Evolutionary conservation across 257 asterid species (phyloP).

Genomic region (Agastache rugosa): DNA sequence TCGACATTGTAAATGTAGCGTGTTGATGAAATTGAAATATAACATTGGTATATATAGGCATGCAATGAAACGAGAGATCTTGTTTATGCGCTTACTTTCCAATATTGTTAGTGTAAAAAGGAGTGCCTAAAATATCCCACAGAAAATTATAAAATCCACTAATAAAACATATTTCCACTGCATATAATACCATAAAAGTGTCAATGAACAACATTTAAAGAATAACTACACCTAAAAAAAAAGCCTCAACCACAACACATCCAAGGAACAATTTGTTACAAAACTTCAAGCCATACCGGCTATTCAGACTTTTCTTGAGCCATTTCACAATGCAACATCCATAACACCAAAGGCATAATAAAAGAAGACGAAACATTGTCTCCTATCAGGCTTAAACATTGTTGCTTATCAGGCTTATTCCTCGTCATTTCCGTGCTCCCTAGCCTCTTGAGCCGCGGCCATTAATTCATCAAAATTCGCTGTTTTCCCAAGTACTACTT

Average conservation of each 20-base stretch:
- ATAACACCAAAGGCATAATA: not conserved
- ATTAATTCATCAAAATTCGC: conserved; percentile 72
- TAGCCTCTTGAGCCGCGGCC: conserved; percentile 59
- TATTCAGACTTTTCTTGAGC: conserved; percentile 16
- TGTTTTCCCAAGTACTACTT: conserved; percentile 71
- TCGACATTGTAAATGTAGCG: not conserved
- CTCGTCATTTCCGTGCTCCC: conserved; percentile 52
- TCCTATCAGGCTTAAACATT: conserved; percentile 32
- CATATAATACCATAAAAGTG: conserved; percentile 9
- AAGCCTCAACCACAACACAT: not conserved
- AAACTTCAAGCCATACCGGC: conserved; percentile 18
- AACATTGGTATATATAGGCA: too few relatives aligned
- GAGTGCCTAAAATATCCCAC: not conserved
- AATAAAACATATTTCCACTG: not conserved
- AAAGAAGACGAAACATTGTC: not conserved
- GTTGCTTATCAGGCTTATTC: conserved; percentile 38
- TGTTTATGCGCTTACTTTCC: not conserved
- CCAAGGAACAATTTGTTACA: conserved; percentile 27
- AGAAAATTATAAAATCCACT: not conserved
- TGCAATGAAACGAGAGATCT: too few relatives aligned
- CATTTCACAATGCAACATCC: conserved; percentile 5
- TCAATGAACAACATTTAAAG: conserved; percentile 35
- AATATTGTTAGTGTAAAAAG: not conserved
- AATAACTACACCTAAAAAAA: conserved; percentile 26
- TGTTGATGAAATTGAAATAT: not conserved